These are phyloP conservation scores for Paraleonurus japonicus DNA, from an alignment of 257 asterid species.

Conservation along the genomic window DNA sequence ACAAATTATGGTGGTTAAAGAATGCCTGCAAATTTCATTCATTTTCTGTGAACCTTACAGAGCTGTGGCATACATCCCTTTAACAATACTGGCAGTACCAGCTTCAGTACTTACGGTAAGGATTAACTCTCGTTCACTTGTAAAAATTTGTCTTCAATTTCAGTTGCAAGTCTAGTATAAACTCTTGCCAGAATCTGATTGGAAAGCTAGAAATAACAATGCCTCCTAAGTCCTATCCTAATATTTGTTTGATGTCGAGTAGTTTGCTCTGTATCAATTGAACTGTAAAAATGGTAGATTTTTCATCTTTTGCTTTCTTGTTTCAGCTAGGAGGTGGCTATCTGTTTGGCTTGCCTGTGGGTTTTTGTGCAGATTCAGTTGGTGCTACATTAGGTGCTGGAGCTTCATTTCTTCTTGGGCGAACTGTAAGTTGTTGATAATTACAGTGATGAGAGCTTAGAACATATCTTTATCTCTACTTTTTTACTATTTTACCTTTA, in stretches of 20 bases:
- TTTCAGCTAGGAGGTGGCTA: constrained; percentile 98
- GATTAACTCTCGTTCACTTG: not conserved
- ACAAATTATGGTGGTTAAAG: not conserved
- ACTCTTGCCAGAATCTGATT: not conserved
- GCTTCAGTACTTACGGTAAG: constrained; percentile 92
- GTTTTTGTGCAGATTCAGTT: constrained; percentile 84
- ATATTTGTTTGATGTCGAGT: not conserved
- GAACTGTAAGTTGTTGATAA: constrained; percentile 65
- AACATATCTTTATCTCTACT: not conserved
- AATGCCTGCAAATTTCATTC: constrained; percentile 9
- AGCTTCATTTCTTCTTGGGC: constrained; percentile 93
- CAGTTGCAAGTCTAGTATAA: constrained; percentile 1
- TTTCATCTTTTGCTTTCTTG: constrained; percentile 6
- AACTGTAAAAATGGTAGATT: not conserved
- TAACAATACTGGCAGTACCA: constrained; percentile 91
- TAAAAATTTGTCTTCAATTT: not conserved
- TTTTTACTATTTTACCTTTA: not conserved
- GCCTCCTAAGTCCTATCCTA: not conserved
- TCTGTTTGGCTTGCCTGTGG: constrained; percentile 90
- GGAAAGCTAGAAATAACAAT: constrained; percentile 2
- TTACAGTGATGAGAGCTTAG: not conserved
- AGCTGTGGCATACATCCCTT: constrained; percentile 88
- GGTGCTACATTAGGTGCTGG: constrained; percentile 94
- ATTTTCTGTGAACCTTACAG: constrained; percentile 40
- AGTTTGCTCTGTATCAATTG: not conserved